Conservation (phyloP, 2,329 filamentous ascomycete species). For the Gnomoniopsis sp. region DNA sequence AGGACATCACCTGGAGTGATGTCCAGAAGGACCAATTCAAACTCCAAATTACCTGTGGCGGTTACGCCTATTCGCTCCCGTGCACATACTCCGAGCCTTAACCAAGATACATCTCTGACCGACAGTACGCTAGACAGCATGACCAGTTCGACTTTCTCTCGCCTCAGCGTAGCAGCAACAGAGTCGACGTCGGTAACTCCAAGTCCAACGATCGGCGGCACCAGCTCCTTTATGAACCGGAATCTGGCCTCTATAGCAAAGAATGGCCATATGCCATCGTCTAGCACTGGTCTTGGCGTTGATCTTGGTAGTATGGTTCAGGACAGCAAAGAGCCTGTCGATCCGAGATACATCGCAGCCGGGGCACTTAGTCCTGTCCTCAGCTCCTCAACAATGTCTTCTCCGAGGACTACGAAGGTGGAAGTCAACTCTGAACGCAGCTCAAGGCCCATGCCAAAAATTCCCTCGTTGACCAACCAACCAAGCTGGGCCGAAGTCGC, state of each 20-base stretch:
- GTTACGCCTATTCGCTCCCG: conserved; percentile 34
- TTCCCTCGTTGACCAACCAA: not conserved
- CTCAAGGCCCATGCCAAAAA: not conserved
- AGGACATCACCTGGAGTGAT: conserved; percentile 21
- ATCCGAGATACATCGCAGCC: not conserved
- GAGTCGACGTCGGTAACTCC: not conserved
- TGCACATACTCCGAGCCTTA: conserved; percentile 29
- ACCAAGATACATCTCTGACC: conserved; percentile 35
- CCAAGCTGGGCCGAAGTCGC: not conserved
- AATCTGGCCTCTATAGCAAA: not conserved
- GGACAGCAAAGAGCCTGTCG: not conserved
- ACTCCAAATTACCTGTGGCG: conserved; percentile 36
- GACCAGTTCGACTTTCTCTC: conserved; percentile 39
- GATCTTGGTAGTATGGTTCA: not conserved
- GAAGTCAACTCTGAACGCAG: not conserved
- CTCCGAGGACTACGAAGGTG: not conserved
- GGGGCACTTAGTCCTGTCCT: not conserved
- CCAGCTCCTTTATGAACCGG: not conserved
- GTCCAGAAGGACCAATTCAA: conserved; percentile 30
- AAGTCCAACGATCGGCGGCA: not conserved
- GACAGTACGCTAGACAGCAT: conserved; percentile 37
- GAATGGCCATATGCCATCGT: not conserved
- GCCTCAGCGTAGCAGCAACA: conserved; percentile 23
- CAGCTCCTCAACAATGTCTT: not conserved
- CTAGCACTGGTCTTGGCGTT: not conserved